Percentiles rank a stretch among this genome's conserved stretches.
These are phyloP conservation scores for Sarocladium oryzae DNA, from an alignment of 2,329 filamentous ascomycete species.

Conservation along the genomic window DNA sequence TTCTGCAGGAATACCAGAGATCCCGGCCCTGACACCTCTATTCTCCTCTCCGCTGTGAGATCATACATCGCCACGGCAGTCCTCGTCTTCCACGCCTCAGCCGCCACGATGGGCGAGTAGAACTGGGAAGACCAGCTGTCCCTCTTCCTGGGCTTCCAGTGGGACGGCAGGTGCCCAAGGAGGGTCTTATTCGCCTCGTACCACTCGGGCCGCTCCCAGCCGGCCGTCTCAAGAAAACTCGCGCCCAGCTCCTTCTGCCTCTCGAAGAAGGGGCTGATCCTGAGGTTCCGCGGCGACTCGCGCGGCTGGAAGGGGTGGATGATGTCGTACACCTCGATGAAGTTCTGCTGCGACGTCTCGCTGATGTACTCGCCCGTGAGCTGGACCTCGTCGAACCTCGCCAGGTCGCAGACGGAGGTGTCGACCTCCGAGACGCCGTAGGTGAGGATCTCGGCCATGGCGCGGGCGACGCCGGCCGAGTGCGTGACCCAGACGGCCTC, in stretches of 20 bases:
- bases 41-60: conserved; percentile 51
- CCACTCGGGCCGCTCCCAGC: conserved; percentile 60
- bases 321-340: conserved; percentile 60
- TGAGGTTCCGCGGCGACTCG: conserved; percentile 50
- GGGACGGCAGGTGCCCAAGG: conserved; percentile 41
- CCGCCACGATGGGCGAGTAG: conserved; percentile 52
- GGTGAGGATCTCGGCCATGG: conserved; percentile 52
- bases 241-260: conserved; percentile 49
- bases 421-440: conserved; percentile 49
- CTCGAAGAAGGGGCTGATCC: conserved; percentile 50
- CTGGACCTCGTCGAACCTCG: conserved; percentile 56
- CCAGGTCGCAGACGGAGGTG: conserved; percentile 51
- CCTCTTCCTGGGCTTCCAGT: conserved; percentile 48
- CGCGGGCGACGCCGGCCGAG: conserved; percentile 55
- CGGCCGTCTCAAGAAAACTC: conserved; percentile 52
- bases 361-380: conserved; percentile 47
- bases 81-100: conserved; percentile 59
- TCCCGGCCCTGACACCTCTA: conserved; percentile 53
- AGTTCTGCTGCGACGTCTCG: conserved; percentile 55
- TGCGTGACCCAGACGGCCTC: conserved; percentile 64
- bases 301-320: conserved; percentile 53
- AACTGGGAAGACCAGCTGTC: conserved; percentile 52
- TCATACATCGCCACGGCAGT: conserved; percentile 57
- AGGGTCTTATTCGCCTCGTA: conserved; percentile 50
- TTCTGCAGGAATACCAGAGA: conserved; percentile 47